Percentiles rank a stretch among this genome's conserved stretches.
Conservation (phyloP, 305 asterid species). For the Plantago coronopus region DNA sequence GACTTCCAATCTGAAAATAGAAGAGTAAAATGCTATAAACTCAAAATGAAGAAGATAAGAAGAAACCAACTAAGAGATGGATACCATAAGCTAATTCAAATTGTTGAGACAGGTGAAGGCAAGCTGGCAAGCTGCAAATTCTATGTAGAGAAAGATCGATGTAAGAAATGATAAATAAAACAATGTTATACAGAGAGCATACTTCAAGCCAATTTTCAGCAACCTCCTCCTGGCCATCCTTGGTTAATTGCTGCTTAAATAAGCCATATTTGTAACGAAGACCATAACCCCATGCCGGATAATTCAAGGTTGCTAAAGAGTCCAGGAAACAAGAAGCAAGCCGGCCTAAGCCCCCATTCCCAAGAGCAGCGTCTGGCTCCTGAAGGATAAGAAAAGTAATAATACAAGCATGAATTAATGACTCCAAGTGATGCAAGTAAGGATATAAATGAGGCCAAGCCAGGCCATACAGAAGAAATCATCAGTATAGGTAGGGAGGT, state of each 20-base stretch:
- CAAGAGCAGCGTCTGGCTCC: slow-evolving; percentile 97
- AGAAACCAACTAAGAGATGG: slow-evolving; percentile 1
- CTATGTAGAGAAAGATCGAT: too few relatives aligned
- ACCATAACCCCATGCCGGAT: slow-evolving; percentile 98
- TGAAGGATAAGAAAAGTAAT: slow-evolving; percentile 25
- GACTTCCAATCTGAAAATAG: slow-evolving; percentile 66
- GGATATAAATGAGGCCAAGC: background rate
- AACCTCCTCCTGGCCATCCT: slow-evolving; percentile 87
- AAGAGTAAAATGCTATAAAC: slow-evolving; percentile 17
- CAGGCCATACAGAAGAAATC: too few relatives aligned
- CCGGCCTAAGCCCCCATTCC: slow-evolving; percentile 93
- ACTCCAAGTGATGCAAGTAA: too few relatives aligned
- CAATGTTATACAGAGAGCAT: slow-evolving; percentile 29
- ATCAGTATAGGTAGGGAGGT: too few relatives aligned
- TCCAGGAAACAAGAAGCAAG: slow-evolving; percentile 96
- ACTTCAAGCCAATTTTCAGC: slow-evolving; percentile 96
- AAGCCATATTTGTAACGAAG: slow-evolving; percentile 84
- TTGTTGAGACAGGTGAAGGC: background rate
- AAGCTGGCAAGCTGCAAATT: background rate
- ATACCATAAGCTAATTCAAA: background rate
- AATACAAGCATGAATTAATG: too few relatives aligned
- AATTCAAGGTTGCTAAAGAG: slow-evolving; percentile 77
- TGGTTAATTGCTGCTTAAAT: slow-evolving; percentile 70
- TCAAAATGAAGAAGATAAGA: slow-evolving; percentile 13
- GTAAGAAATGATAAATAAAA: too few relatives aligned